phyloP scores from a whole-genome alignment of 208 protist species.

The Vickermania spadyakhi region DNA sequence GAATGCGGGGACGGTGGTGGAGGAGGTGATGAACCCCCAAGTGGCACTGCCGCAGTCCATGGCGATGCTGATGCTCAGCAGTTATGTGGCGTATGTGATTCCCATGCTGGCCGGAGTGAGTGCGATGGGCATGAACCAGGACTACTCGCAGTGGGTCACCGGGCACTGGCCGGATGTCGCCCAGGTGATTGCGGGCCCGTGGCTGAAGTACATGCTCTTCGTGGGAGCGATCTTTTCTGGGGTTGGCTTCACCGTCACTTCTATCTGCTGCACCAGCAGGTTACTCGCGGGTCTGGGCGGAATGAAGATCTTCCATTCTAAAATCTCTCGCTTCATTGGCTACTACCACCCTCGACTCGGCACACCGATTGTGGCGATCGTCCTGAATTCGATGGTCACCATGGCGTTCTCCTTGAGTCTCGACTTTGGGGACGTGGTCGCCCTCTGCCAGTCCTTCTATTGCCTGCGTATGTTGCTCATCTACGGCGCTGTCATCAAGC shows the following conservation, averaged over 20 bases:
- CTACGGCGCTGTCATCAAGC: conserved; percentile 53
- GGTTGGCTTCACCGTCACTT: conserved; percentile 70
- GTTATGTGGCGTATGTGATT: conserved; percentile 71
- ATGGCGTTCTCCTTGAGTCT: conserved; percentile 48
- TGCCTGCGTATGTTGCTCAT: conserved; percentile 74
- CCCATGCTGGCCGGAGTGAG: conserved; percentile 72
- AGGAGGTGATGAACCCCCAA: conserved; percentile 64
- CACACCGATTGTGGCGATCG: conserved; percentile 65
- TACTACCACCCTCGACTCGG: conserved; percentile 79
- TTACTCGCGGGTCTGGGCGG: conserved; percentile 74
- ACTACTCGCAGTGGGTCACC: conserved; percentile 56
- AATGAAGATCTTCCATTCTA: conserved; percentile 80
- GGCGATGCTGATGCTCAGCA: conserved; percentile 60
- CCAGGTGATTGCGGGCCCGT: conserved; percentile 34
- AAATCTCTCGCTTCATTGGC: conserved; percentile 62
- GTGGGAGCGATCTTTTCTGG: conserved; percentile 56
- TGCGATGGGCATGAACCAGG: conserved; percentile 45
- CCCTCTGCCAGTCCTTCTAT: conserved; percentile 71
- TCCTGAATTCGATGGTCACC: conserved; percentile 60
- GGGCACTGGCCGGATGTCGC: conserved; percentile 77
- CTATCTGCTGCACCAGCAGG: conserved; percentile 80
- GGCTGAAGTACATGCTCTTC: conserved; percentile 78
- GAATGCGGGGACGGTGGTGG: conserved; percentile 67
- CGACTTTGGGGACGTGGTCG: conserved; percentile 69
- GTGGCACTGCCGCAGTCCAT: conserved; percentile 42